Evolutionary conservation across 1,284 basidiomycete genomes (phyloP).

Genomic region (Microbotryum saponariae): DNA sequence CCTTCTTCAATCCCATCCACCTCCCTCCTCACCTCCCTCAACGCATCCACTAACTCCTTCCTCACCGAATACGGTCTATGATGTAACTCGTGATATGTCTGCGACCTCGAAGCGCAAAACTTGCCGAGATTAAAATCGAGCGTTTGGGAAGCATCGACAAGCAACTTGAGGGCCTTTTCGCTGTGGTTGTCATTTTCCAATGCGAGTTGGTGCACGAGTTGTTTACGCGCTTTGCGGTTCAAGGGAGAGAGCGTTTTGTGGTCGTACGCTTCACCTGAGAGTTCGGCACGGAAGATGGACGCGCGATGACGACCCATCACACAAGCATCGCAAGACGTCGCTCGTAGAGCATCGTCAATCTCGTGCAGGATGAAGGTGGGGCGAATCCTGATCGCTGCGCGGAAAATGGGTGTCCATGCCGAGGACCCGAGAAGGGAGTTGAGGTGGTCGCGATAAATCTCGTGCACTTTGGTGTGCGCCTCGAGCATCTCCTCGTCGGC

Average conservation of each 20-base stretch:
- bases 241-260: constrained; percentile 5
- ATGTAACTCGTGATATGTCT: constrained; percentile 10
- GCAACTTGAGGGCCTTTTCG: not conserved
- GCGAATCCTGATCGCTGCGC: constrained; percentile 2
- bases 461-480: not conserved
- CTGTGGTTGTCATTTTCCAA: not conserved
- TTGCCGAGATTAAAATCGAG: not conserved
- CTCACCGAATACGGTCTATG: constrained; percentile 1
- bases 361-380: constrained; percentile 1
- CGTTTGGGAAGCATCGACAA: not conserved
- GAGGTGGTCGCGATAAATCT: not conserved
- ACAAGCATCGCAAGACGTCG: constrained; percentile 4
- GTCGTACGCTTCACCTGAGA: constrained; percentile 20
- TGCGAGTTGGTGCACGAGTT: not conserved
- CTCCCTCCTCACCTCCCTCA: no score
- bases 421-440: constrained; percentile 4
- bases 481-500: constrained; percentile 3
- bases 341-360: not conserved
- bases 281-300: not conserved
- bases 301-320: constrained; percentile 3
- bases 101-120: not conserved
- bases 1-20: no score
- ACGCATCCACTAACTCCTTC: not conserved
- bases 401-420: constrained; percentile 21
- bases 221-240: constrained; percentile 1